phyloP scores from a whole-genome alignment of 768 basidiomycete genomes.

The Pseudohyphozyma bogoriensis region DNA sequence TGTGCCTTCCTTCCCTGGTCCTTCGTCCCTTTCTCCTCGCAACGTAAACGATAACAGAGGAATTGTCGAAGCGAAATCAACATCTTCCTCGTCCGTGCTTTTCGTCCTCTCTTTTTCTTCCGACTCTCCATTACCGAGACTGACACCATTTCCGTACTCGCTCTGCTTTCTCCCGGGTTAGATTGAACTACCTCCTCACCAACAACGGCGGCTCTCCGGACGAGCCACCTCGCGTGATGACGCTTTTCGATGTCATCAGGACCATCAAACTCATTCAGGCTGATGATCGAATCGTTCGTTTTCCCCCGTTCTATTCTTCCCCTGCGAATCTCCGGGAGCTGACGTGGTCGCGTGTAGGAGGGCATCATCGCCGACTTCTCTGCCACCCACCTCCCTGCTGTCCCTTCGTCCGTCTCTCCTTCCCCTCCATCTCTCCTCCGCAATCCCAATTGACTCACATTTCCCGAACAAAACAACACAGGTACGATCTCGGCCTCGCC shows the following conservation, averaged over 20 bases:
- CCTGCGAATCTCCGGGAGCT: neutral
- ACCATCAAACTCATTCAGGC: slow-evolving; percentile 29
- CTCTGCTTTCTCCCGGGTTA: neutral
- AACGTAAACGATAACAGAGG: slow-evolving; percentile 7
- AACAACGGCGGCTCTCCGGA: slow-evolving; percentile 19
- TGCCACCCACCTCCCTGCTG: slow-evolving; percentile 20
- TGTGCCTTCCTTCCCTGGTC: neutral
- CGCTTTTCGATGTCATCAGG: slow-evolving; percentile 32
- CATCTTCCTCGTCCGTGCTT: slow-evolving; percentile 8
- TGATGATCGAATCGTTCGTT: slow-evolving; percentile 30
- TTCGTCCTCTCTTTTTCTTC: too few relatives aligned
- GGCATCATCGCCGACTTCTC: slow-evolving; percentile 35
- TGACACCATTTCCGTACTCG: neutral
- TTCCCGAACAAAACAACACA: too few relatives aligned
- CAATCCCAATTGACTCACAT: too few relatives aligned
- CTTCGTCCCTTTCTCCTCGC: neutral
- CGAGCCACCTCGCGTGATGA: slow-evolving; percentile 32
- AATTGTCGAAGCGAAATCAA: slow-evolving; percentile 31
- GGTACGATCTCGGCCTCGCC: slow-evolving; percentile 30
- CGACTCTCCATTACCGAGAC: neutral
- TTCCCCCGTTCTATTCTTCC: neutral
- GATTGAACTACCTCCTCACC: slow-evolving; percentile 29
- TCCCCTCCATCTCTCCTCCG: neutral
- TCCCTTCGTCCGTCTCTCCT: slow-evolving; percentile 15
- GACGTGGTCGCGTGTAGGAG: slow-evolving; percentile 10